Evolutionary conservation across 352 stramenopile species (phyloP), one percentile per base, ranked within the genome.

Genomic region (Phytophthora vignae): DNA sequence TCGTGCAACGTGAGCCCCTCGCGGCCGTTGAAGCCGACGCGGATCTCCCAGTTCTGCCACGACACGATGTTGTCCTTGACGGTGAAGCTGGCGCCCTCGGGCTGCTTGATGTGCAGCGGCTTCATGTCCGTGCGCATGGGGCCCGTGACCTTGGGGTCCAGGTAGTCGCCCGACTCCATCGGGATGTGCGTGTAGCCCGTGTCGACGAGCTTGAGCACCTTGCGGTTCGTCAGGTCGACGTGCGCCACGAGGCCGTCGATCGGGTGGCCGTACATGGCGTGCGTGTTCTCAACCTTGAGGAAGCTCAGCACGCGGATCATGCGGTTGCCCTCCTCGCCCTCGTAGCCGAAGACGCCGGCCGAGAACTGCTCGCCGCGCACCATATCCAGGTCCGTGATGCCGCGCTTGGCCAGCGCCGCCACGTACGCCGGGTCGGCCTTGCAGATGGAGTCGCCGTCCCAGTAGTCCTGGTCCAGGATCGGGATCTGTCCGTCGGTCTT

Each of bases 11-110:
- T 88, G 17, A 96, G 73, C 1, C 90, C 90, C 64, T 97, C 90
- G 17, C 90, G 81, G 31, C 83, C 85, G 58, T 94, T 96, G 69
- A 95, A 97, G 31, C 87, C 88, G 44, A 96, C 85, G 21, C 85
- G 76, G 21, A 97, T 85, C 42, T 83, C 67, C 90, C 89, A 97
- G 60, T 92, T 90, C 63, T 95, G 83, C 89, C 89, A 97, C 31
- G 74, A 69, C 17, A 97, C 84, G 9, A 85, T 67, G 58, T 90
- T 88, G 56, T 91, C 78, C 25, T 82, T 77, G 33, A 96, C 87
- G 0, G 52, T 79, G 57, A 96, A 97, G 49, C 83, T 90, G 25
- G 86, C 85, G 25, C 87, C 90, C 60, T 95, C 75, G 0, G 87
- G 83, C 63, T 97, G 89, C 29, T 85, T 79, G 62, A 96, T 82